A percentile compares a stretch with the other conserved stretches of the same genome.
Conservation (phyloP, 768 basidiomycete species). For the Melanogaster broomeanus region DNA sequence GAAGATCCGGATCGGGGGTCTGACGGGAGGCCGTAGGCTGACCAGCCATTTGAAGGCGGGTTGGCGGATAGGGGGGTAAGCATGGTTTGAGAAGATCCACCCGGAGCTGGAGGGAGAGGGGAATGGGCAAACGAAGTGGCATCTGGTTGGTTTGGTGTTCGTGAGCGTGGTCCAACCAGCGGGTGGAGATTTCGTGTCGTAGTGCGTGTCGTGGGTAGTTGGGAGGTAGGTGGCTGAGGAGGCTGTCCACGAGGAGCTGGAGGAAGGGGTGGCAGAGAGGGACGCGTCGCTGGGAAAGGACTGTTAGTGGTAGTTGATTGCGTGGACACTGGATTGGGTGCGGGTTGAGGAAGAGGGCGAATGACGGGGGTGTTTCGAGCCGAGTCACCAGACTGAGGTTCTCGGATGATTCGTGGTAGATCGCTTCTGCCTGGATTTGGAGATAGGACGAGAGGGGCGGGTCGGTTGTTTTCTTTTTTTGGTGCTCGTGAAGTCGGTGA, state of each 20-base stretch:
- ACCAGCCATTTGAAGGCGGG: constrained; percentile 42
- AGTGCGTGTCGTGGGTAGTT: constrained; percentile 35
- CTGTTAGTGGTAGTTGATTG: constrained; percentile 33
- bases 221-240: constrained; percentile 43
- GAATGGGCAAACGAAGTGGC: constrained; percentile 45
- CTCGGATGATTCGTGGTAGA: constrained; percentile 73
- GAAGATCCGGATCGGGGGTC: constrained; percentile 60
- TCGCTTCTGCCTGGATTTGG: constrained; percentile 53
- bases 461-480: constrained; percentile 63
- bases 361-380: constrained; percentile 27
- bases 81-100: constrained; percentile 30
- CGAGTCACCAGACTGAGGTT: constrained; percentile 57
- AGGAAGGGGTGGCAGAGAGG: constrained; percentile 64
- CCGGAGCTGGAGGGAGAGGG: constrained; percentile 43
- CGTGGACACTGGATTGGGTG: constrained; percentile 9
- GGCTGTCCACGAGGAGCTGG: constrained; percentile 72
- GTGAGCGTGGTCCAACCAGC: constrained; percentile 36
- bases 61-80: constrained; percentile 39
- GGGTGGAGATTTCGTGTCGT: constrained; percentile 32
- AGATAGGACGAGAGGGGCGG: constrained; percentile 79
- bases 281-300: constrained; percentile 38
- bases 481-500: constrained; percentile 34
- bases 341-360: constrained; percentile 33
- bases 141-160: constrained; percentile 63
- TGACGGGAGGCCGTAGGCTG: constrained; percentile 55